Evolutionary conservation across 1,284 basidiomycete genomes (phyloP).

Genomic region (Austroboletus rostrupii): DNA sequence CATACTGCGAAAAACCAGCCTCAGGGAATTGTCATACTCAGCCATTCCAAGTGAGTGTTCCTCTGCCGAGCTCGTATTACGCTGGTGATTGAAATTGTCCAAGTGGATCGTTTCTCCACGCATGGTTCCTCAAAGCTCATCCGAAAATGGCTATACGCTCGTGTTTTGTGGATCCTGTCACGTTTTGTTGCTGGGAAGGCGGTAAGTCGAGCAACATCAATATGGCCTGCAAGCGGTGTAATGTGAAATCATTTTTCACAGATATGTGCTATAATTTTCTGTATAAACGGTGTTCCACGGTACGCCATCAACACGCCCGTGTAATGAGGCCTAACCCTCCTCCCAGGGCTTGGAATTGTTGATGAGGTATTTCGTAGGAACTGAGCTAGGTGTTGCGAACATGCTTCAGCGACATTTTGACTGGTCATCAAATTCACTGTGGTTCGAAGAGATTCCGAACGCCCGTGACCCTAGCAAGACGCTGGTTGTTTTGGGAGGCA

Average conservation of each 20-base stretch:
- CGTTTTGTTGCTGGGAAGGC: conserved; percentile 89
- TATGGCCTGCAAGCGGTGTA: not conserved
- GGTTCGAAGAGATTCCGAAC: conserved; percentile 84
- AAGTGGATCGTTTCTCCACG: conserved; percentile 73
- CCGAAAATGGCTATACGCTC: conserved; percentile 68
- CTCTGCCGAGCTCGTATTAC: not conserved
- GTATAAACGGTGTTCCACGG: conserved; percentile 63
- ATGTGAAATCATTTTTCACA: conserved; percentile 24
- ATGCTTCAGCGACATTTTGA: conserved; percentile 81
- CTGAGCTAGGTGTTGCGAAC: conserved; percentile 83
- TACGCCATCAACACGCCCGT: conserved; percentile 30
- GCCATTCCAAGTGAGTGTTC: conserved; percentile 77
- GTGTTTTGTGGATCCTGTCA: conserved; percentile 86
- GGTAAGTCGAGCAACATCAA: conserved; percentile 39
- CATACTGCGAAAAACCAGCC: conserved; percentile 1
- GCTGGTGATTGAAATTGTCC: conserved; percentile 9
- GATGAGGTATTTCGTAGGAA: conserved; percentile 82
- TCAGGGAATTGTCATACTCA: conserved; percentile 69
- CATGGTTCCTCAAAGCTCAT: conserved; percentile 80
- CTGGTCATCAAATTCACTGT: conserved; percentile 86
- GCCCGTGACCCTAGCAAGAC: conserved; percentile 57
- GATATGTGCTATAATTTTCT: conserved; percentile 89
- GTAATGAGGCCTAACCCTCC: conserved; percentile 9
- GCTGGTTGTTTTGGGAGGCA: conserved; percentile 74
- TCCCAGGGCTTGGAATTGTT: conserved; percentile 69